Base-by-base conservation (phyloP, 2,329 filamentous ascomycete genomes). In the Davidsoniella virescens region DNA sequence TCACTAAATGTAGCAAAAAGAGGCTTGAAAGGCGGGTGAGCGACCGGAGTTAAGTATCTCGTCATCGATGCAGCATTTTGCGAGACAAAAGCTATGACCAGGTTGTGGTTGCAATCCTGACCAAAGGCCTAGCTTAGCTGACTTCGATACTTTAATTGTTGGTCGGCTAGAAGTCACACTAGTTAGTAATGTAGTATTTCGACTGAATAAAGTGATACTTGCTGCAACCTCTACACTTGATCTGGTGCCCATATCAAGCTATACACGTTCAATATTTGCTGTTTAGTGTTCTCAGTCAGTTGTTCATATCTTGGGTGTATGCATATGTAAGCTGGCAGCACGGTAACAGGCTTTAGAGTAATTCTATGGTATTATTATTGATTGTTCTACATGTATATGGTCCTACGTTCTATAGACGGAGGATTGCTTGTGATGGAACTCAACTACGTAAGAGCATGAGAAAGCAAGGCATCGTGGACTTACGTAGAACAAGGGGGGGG, bases 31-130 rank as follows among this genome's bases (percentile, higher is more conserved):
- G 25, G 23, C 10, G 23, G 14, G 12, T n/a, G 9, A 26, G 26
- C 44, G 29, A 46, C 33, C 29, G 12, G 26, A 33, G 26, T 38
- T 20, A 43, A 37, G 33, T 42, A 49, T 52, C 51, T 48, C 45
- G 51, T 47, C 44, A 49, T 52, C 29, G 40, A 40, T 17, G 39
- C 44, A 26, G 44, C 29, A 49, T 52, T 29, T 52, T 52, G 44
- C 44, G 39, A 49, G 25, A 16, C 8, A 4, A 37, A 25, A 42
- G 47, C 47, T 42, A 20, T 38, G 39, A 20, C 38, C 38, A 41
- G 39, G 18, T 1, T 44, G 6, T 23, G 16, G 5, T 6, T 14
- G n/a, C 33, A n/a, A 29, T 29, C 26, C 26, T 44, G 33, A 7
- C 18, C 5, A 41, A 16, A 36, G 40, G 25, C 48, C 40, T 16